These are phyloP conservation scores for Aspergillus hiratsukae DNA, from an alignment of 2,329 filamentous ascomycete genomes.

Conservation along the genomic window DNA sequence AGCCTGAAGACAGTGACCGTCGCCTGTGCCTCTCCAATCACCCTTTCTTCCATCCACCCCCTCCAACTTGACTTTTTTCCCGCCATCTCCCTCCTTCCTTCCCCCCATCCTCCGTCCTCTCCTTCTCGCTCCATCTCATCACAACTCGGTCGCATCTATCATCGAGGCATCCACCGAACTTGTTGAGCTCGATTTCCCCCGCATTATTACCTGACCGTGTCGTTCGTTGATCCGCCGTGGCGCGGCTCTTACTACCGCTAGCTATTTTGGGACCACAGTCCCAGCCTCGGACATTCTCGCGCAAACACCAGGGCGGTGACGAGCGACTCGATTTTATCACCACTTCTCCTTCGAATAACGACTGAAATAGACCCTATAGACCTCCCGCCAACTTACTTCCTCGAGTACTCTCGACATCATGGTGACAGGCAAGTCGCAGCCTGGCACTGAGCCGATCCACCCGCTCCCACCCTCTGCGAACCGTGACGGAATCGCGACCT, in stretches of 20 bases:
- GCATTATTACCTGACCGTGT: not conserved
- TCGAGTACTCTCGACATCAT: constrained; percentile 19
- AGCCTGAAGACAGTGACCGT: not conserved
- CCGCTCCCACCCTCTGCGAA: constrained; percentile 24
- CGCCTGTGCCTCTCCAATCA: not conserved
- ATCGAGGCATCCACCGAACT: not conserved
- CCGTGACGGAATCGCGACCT: constrained; percentile 50
- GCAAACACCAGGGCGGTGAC: constrained; percentile 29
- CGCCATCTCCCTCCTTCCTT: constrained; percentile 1
- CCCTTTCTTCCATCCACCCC: constrained; percentile 2
- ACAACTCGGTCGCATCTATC: constrained; percentile 5
- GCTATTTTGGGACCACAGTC: constrained; percentile 25
- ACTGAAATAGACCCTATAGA: not conserved
- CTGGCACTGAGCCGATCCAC: constrained; percentile 30
- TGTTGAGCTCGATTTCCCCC: not conserved
- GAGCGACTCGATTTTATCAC: constrained; percentile 13
- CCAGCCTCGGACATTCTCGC: constrained; percentile 29
- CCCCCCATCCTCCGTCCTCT: constrained; percentile 2
- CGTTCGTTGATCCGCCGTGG: not conserved
- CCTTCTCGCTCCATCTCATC: not conserved
- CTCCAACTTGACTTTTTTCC: constrained; percentile 5
- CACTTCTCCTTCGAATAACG: not conserved
- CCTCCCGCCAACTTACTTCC: constrained; percentile 2
- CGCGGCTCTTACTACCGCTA: constrained; percentile 15
- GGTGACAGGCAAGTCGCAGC: constrained; percentile 36